Evolutionary conservation across 345 rosid species (phyloP).

Genomic region (Rubroshorea leprosula): DNA sequence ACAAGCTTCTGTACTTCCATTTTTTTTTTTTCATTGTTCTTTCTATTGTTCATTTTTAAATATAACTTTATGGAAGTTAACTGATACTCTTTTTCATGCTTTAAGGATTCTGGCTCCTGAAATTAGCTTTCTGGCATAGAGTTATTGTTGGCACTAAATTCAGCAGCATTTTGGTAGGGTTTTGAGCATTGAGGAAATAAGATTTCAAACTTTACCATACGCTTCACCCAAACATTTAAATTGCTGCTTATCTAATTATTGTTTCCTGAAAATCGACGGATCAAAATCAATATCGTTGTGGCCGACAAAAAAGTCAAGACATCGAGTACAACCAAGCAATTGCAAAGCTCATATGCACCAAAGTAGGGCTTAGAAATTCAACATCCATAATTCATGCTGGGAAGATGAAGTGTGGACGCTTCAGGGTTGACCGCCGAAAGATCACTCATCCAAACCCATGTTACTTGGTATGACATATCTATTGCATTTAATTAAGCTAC

Average conservation of each 20-base stretch:
- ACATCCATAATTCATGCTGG: background rate
- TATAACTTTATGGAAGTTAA: too few species aligned
- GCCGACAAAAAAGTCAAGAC: constrained; percentile 1
- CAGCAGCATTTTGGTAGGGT: background rate
- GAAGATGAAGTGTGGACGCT: background rate
- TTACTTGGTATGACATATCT: constrained; percentile 6
- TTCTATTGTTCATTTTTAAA: too few species aligned
- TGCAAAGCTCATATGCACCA: background rate
- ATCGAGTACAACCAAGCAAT: constrained; percentile 8
- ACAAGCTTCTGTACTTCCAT: too few species aligned
- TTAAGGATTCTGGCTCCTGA: too few species aligned
- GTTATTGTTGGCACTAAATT: background rate
- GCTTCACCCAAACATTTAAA: background rate
- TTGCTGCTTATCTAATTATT: background rate
- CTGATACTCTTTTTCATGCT: too few species aligned
- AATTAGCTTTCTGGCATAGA: background rate
- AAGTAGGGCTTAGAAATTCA: background rate
- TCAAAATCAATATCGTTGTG: background rate
- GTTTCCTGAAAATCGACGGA: background rate
- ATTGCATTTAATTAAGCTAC: constrained; percentile 15
- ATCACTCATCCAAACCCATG: constrained; percentile 9
- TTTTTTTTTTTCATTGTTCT: too few species aligned
- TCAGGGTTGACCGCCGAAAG: background rate
- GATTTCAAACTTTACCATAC: background rate
- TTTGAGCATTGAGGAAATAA: background rate